Evolutionary conservation across 2,329 filamentous ascomycete species (phyloP), one percentile per base, ranked within the genome.

Genomic region (Zasmidium cellare): DNA sequence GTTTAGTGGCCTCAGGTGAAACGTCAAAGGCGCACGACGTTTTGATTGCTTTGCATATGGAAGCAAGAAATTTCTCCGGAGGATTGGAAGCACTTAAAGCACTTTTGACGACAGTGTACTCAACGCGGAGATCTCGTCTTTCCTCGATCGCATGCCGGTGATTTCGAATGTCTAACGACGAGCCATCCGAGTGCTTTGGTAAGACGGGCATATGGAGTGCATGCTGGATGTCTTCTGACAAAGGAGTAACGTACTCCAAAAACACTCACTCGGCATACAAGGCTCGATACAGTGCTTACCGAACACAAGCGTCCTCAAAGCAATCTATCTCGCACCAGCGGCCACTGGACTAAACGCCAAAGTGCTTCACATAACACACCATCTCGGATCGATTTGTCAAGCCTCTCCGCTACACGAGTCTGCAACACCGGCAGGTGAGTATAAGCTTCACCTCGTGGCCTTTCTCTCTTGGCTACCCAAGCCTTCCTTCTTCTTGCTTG

Each of bases 391-490:
- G 7, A 41, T 41, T 41, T 41, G 35, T 41, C 35, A 41, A 9
- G n/a, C 6, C 35, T 14, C 7, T 41, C 35, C 35, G 35, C 35
- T 41, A 41, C 3, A 5, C 35, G 35, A 5, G 3, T 18, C n/a
- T 41, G 35, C 6, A 7, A 9, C 6, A 16, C 35, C 5, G 35
- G 7, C 35, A 41, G 16, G 16, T 9, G n/a, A 5, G 7, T 41
- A 41, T 41, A 41, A 41, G 35, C 35, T 9, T 9, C 7, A 41
- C n/a, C 35, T 41, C 35, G 16, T 9, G 3, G 38, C 23, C 31
- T 46, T 51, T n/a, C 45, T 55, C 44, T 54, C 51, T 52, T 47
- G 52, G 55, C 45, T 46, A 23, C n/a, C 47, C 25, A 58, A 48
- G 51, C 35, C n/a, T 41, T 41, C 35, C 35, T 9, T 49, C 9